Conservation (phyloP, 805 yeast species). For the Teunomyces lycoperdinae region DNA sequence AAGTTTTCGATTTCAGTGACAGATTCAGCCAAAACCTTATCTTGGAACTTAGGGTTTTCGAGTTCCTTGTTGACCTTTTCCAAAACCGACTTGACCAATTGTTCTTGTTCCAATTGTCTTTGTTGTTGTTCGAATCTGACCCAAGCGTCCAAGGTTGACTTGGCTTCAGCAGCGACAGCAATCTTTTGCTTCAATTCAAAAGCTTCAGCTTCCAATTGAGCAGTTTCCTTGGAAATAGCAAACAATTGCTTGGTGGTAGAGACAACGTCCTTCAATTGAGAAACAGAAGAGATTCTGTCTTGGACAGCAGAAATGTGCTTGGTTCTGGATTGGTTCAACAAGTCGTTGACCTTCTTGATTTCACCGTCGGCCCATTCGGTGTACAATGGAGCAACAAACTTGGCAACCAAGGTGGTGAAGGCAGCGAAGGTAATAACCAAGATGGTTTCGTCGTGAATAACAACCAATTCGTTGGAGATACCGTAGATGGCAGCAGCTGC, state of each 20-base stretch:
- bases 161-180: slow-evolving; percentile 85
- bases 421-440: slow-evolving; percentile 77
- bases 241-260: slow-evolving; percentile 87
- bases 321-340: slow-evolving; percentile 83
- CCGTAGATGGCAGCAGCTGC: slow-evolving; percentile 95
- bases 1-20: slow-evolving; percentile 88
- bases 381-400: slow-evolving; percentile 90
- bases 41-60: slow-evolving; percentile 88
- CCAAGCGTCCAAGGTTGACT: slow-evolving; percentile 96
- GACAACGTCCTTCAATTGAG: slow-evolving; percentile 88
- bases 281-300: slow-evolving; percentile 84
- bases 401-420: slow-evolving; percentile 72
- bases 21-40: slow-evolving; percentile 84
- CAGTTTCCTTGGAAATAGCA: slow-evolving; percentile 95
- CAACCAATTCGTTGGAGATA: slow-evolving; percentile 87
- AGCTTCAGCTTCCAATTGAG: slow-evolving; percentile 89
- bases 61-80: slow-evolving; percentile 85
- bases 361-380: slow-evolving; percentile 90
- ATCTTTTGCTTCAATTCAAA: slow-evolving; percentile 91
- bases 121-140: slow-evolving; percentile 96
- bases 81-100: slow-evolving; percentile 81
- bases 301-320: slow-evolving; percentile 92
- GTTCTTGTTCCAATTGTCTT: slow-evolving; percentile 94
- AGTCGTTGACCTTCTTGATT: slow-evolving; percentile 73
- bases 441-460: slow-evolving; percentile 91